phyloP scores from a whole-genome alignment of 768 basidiomycete species.

The Porpolomopsis calyptriformis region DNA sequence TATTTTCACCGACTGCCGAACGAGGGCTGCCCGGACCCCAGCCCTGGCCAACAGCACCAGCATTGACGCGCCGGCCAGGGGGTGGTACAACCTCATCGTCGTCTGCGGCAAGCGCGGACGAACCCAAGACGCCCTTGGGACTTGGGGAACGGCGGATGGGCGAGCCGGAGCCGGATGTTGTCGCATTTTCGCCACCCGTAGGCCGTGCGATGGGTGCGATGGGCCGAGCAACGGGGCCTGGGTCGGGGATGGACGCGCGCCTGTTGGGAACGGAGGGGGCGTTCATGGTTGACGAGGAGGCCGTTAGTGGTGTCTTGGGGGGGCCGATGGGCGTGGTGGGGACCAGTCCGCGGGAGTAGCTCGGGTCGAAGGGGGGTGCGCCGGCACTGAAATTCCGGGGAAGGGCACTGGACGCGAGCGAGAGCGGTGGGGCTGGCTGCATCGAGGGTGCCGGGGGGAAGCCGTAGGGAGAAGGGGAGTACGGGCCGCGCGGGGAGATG shows the following conservation, averaged over 20 bases:
- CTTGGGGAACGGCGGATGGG: constrained; percentile 38
- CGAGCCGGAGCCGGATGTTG: constrained; percentile 46
- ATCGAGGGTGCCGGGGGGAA: constrained; percentile 24
- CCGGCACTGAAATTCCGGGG: constrained; percentile 41
- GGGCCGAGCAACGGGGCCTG: constrained; percentile 54
- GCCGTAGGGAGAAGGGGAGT: constrained; percentile 42
- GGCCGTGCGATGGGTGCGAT: constrained; percentile 65
- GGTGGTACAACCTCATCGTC: constrained; percentile 65
- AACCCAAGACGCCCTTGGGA: constrained; percentile 62
- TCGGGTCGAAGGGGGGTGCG: constrained; percentile 42
- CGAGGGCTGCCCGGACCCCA: constrained; percentile 34
- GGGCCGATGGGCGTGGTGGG: constrained; percentile 44
- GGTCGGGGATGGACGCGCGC: constrained; percentile 28
- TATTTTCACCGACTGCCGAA: not conserved
- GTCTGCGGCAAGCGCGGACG: constrained; percentile 66
- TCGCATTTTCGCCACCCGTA: constrained; percentile 25
- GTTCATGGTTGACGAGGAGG: constrained; percentile 26
- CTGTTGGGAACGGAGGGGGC: constrained; percentile 17
- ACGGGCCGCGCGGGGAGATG: constrained; percentile 48
- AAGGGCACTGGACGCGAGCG: constrained; percentile 44
- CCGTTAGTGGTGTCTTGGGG: constrained; percentile 28
- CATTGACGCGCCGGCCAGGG: constrained; percentile 30
- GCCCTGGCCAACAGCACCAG: constrained; percentile 33
- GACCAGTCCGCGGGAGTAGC: constrained; percentile 25
- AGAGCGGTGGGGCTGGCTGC: constrained; percentile 27